Base-by-base conservation (phyloP, 2,329 filamentous ascomycete genomes). In the Hypoxylon rubiginosum region DNA sequence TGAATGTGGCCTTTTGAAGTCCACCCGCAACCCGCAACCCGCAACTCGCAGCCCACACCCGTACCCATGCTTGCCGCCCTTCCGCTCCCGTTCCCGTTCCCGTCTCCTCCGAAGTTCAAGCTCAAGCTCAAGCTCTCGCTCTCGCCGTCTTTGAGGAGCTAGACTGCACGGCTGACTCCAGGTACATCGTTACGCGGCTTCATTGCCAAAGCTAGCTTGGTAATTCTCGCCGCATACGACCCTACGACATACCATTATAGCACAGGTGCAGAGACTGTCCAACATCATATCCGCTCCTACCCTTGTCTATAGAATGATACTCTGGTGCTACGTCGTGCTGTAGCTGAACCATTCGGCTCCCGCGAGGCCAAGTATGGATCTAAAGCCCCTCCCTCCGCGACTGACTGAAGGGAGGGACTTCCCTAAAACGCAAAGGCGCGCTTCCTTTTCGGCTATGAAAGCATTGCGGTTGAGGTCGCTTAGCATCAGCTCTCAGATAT, bases 401-500 rank as follows among this genome's bases (percentile, higher is more conserved):
- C 60, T 71, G 17, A 41, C 69, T 41, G 71, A 74, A 24, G 69
- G 66, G 30, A 68, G 62, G 39, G 71, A 70, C 7, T 28, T 67
- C 15, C 67, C 69, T 13, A 74, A 70, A 57, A 59, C 70, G 7
- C 72, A 74, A 48, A 71, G 73, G 50, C 72, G 74, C 13, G 61
- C 71, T 17, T 78, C 76, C 10, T 76, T 78, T 63, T 73, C 72
- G 43, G 69, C 75, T 19, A 72, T 76, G 26, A 77, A 73, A 54
- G 75, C 75, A 19, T 73, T 78, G 36, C 71, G 75, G 28, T 72
- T 77, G 41, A 71, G 76, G 28, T 76, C 72, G 17, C 69, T 77
- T 9, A 78, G 75, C 64, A 74, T 77, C 61, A 72, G 71, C 63
- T 77, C 76, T 2, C 75, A 77, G 54, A 62, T 73, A 39, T 76